Conservation (phyloP, 306 rosid genomes). For the Betula pendula region DNA sequence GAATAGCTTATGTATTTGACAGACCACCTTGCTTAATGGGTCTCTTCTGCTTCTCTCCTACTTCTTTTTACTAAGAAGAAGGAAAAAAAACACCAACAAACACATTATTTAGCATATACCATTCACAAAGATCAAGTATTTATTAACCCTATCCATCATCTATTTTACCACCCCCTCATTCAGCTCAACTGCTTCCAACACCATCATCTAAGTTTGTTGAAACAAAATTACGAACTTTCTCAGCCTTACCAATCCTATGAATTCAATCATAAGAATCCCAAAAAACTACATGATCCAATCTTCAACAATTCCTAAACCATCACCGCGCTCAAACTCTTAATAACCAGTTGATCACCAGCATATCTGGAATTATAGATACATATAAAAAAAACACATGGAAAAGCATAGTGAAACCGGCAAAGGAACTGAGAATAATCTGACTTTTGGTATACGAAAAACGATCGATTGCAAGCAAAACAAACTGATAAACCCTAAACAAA, state of each 20-base stretch:
- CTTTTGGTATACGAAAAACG: neutral
- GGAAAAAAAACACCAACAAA: neutral
- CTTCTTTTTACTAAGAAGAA: neutral
- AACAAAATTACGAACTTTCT: neutral
- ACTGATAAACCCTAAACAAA: neutral
- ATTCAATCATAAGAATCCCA: neutral
- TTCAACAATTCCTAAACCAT: slow-evolving; percentile 1
- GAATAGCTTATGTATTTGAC: neutral
- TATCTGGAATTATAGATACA: too few relatives aligned
- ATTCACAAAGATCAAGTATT: neutral
- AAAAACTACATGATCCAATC: neutral
- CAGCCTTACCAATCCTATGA: neutral
- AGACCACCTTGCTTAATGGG: neutral
- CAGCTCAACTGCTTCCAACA: neutral
- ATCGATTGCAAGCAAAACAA: neutral
- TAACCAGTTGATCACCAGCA: too few relatives aligned
- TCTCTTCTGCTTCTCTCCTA: neutral
- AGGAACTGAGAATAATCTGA: neutral
- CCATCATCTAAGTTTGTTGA: neutral
- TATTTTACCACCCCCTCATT: neutral
- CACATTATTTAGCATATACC: neutral
- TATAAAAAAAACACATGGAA: neutral
- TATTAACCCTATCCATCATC: neutral
- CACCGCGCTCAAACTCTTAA: neutral
- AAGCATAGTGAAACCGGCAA: neutral